Conservation (phyloP, 805 yeast genomes). For the Cyberlindnera mycetangii region DNA sequence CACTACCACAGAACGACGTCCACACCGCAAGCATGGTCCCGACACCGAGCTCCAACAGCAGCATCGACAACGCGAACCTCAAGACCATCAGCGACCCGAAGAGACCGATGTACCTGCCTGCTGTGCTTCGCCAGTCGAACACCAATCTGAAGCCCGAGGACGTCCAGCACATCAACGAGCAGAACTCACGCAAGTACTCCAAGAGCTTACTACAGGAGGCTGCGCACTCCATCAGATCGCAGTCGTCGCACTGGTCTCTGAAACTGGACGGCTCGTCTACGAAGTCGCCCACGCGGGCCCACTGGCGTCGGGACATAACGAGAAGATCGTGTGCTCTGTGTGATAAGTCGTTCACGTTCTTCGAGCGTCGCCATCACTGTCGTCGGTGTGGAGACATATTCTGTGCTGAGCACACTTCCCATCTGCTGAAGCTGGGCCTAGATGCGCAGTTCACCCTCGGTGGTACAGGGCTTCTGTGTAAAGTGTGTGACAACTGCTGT, state of each 20-base stretch:
- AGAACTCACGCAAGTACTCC: conserved; percentile 22
- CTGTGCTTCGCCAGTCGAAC: conserved; percentile 63
- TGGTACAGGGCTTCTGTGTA: conserved; percentile 60
- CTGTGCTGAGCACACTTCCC: conserved; percentile 66
- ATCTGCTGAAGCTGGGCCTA: conserved; percentile 51
- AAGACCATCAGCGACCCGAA: conserved; percentile 75
- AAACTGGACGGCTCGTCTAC: conserved; percentile 28
- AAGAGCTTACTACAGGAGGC: conserved; percentile 23
- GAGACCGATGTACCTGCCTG: conserved; percentile 87
- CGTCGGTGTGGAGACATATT: conserved; percentile 81
- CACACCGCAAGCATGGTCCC: conserved; percentile 2
- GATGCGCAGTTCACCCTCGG: conserved; percentile 66
- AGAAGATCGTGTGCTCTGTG: conserved; percentile 69
- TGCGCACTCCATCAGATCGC: conserved; percentile 27
- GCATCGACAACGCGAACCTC: conserved; percentile 15
- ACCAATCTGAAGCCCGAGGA: conserved; percentile 43
- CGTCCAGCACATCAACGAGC: conserved; percentile 29
- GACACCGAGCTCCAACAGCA: conserved; percentile 14
- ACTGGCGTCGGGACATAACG: conserved; percentile 73
- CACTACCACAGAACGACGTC: conserved; percentile 1
- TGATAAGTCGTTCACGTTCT: conserved; percentile 64
- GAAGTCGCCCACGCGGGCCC: conserved; percentile 43
- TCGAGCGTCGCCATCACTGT: conserved; percentile 81
- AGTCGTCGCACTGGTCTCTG: conserved; percentile 27
- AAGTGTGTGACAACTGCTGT: conserved; percentile 70